phyloP scores from a whole-genome alignment of 2,329 filamentous ascomycete genomes.

The Phaeoacremonium minimum region DNA sequence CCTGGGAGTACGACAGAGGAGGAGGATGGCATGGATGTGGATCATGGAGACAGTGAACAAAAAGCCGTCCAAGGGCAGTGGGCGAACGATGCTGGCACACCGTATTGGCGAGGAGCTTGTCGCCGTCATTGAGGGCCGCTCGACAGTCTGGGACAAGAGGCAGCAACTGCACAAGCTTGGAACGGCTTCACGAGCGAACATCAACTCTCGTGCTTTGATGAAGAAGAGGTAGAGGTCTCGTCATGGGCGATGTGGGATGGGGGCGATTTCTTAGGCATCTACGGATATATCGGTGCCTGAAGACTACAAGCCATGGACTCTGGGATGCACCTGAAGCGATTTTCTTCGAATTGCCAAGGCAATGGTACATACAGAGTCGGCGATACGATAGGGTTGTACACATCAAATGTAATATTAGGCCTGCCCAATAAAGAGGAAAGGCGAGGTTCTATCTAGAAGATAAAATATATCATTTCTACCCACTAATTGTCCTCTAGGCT shows the following conservation, averaged over 20 bases:
- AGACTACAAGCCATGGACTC: too few species aligned
- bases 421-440: too few species aligned
- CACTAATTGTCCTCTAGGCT: too few species aligned
- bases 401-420: too few species aligned
- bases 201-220: slow-evolving; percentile 31
- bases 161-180: slow-evolving; percentile 74
- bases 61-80: slow-evolving; percentile 68
- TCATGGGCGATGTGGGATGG: neutral
- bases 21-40: slow-evolving; percentile 80
- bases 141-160: slow-evolving; percentile 79
- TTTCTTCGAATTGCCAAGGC: too few species aligned
- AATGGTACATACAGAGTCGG: too few species aligned
- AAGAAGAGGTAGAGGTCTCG: slow-evolving; percentile 23
- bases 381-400: too few species aligned
- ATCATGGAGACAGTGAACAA: slow-evolving; percentile 81
- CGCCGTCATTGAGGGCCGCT: slow-evolving; percentile 81
- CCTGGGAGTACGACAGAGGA: slow-evolving; percentile 67
- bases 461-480: too few species aligned
- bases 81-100: slow-evolving; percentile 67
- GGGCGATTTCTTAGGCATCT: neutral
- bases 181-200: slow-evolving; percentile 73
- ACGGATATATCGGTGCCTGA: too few species aligned
- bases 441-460: too few species aligned
- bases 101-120: slow-evolving; percentile 84
- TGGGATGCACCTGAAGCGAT: too few species aligned